phyloP scores from a whole-genome alignment of 208 protist genomes.

The Porcisia hertigi region DNA sequence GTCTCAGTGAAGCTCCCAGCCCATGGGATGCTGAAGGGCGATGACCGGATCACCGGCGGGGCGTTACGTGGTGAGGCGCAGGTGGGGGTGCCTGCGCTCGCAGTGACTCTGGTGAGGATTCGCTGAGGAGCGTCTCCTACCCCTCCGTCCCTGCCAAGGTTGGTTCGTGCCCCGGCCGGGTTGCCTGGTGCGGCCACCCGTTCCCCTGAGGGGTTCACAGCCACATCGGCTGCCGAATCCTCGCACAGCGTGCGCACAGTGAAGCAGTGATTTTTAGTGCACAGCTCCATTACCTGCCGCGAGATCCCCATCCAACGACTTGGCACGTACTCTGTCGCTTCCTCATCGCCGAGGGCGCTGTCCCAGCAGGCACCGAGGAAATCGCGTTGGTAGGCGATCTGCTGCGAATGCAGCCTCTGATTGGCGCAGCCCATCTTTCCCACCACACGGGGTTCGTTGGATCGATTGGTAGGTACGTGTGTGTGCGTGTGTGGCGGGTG shows the following conservation, averaged over 20 bases:
- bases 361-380: constrained; percentile 63
- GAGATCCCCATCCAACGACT: constrained; percentile 64
- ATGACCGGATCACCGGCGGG: neutral
- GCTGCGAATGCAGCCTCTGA: constrained; percentile 38
- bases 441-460: neutral
- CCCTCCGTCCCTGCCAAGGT: constrained; percentile 2
- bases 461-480: too few species aligned
- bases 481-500: too few species aligned
- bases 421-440: constrained; percentile 33
- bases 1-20: neutral
- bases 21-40: neutral
- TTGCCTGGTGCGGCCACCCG: neutral
- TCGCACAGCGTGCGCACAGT: constrained; percentile 31
- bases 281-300: constrained; percentile 41
- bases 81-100: neutral
- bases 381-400: constrained; percentile 58
- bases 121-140: constrained; percentile 4
- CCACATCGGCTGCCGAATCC: constrained; percentile 16
- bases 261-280: constrained; percentile 60
- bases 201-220: constrained; percentile 2
- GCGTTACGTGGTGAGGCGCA: neutral
- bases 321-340: constrained; percentile 38
- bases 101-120: neutral
- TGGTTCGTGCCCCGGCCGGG: constrained; percentile 2
- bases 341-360: constrained; percentile 39